phyloP scores from a whole-genome alignment of 2,329 filamentous ascomycete genomes.

The Pseudogymnoascus sp. region DNA sequence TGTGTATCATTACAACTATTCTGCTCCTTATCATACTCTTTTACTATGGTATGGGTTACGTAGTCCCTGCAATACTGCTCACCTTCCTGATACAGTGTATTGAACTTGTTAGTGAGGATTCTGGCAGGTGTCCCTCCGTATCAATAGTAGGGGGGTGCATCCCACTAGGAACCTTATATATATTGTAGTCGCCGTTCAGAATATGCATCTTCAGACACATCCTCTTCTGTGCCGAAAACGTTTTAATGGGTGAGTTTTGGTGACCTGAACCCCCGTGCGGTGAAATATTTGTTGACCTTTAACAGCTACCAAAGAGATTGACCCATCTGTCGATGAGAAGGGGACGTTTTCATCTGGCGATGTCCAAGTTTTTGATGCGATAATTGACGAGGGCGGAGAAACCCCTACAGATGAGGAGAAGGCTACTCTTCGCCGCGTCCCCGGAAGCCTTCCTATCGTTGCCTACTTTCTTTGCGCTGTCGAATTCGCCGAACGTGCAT shows the following conservation, averaged over 20 bases:
- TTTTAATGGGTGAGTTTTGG: not conserved
- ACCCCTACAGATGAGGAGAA: slow-evolving; percentile 51
- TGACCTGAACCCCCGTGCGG: not conserved
- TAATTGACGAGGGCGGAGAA: not conserved
- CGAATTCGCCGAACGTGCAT: slow-evolving; percentile 70
- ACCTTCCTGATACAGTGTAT: not conserved
- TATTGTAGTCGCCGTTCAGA: not conserved
- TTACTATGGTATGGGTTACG: not conserved
- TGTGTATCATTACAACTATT: not conserved
- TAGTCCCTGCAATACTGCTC: not conserved
- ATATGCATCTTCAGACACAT: not conserved
- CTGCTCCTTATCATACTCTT: not conserved
- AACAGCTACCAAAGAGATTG: not conserved
- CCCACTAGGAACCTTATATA: not conserved
- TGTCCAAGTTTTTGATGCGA: not conserved
- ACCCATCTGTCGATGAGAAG: not conserved
- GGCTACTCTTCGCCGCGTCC: slow-evolving; percentile 51
- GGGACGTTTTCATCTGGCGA: not conserved
- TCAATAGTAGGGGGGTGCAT: not conserved
- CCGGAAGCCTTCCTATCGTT: slow-evolving; percentile 57
- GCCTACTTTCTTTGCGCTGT: slow-evolving; percentile 66
- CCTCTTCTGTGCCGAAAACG: not conserved
- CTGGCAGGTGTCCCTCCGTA: not conserved
- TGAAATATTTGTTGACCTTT: not conserved
- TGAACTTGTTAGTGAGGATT: not conserved